Base-by-base conservation (phyloP, 352 stramenopile genomes). In the Phytopythium sindhum region DNA sequence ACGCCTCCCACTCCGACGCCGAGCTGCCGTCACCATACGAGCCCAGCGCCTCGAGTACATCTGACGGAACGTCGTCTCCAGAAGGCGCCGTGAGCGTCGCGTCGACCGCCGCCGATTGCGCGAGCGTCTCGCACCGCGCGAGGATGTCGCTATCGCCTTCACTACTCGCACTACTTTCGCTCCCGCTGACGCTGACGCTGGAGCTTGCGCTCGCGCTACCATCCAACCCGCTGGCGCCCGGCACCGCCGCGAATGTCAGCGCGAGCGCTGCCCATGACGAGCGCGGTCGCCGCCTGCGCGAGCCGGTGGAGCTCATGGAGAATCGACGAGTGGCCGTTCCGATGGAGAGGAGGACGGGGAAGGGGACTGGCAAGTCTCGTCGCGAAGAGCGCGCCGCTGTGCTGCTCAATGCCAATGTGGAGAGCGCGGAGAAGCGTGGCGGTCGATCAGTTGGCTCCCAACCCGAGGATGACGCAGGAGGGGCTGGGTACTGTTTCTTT, bases 1-100 rank as follows among this genome's bases (percentile, higher is more conserved):
- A 65, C 10, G 63, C 45, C 42, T 23, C 63, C 75, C 75, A 88
- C 21, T 53, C 19, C 24, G 63, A 9, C 14, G 65, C 51, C 29
- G 66, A 65, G n/a, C 60, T 50, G 33, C 47, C 51, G 31, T 61
- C 47, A 6, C 23, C n/a, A n/a, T 29, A 11, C n/a, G 45, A 7
- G 10, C 0, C 1, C n/a, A 51, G 45, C 45, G 45, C 45, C 23
- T 28, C n/a, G 3, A 80, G 63, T 24, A 77, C 64, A 26, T 75
- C 64, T 5, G 17, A 29, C 10, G 66, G 69, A 0, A 77, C 15
- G 47, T 11, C 24, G 5, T 69, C 52, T 21, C 41, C 57, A 11
- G 66, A 59, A 0, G 31, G 35, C 26, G 61, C 61, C 4, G 72
- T 47, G 15, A 45, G 47, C 23, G 58, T 33, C 21, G 57, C 63